Percentiles rank a stretch among this genome's conserved stretches.
Conservation (phyloP, 1,284 basidiomycete genomes). For the Ustilago nuda region DNA sequence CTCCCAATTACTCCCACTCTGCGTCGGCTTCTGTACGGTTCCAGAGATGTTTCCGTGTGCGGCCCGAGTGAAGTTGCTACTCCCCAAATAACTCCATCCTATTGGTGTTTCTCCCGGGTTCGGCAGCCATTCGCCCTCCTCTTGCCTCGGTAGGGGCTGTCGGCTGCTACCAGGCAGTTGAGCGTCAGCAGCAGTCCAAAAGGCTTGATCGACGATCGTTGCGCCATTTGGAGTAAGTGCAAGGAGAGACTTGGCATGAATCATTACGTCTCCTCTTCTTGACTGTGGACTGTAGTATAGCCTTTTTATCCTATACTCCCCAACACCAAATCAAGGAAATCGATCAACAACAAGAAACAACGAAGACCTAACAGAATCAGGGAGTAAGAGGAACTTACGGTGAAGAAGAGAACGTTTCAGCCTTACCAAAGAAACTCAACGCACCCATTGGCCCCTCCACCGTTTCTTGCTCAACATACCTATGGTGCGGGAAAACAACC, state of each 20-base stretch:
- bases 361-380: neutral
- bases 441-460: slow-evolving; percentile 55
- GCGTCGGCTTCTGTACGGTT: slow-evolving; percentile 27
- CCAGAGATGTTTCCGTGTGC: slow-evolving; percentile 65
- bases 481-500: slow-evolving; percentile 61
- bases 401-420: slow-evolving; percentile 36
- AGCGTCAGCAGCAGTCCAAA: slow-evolving; percentile 21
- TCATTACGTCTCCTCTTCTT: slow-evolving; percentile 61
- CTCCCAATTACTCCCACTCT: slow-evolving; percentile 62
- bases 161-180: slow-evolving; percentile 10
- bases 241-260: slow-evolving; percentile 66
- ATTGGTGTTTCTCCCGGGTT: slow-evolving; percentile 17
- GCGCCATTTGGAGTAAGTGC: slow-evolving; percentile 27
- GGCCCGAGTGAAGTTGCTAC: slow-evolving; percentile 65
- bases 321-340: neutral
- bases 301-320: slow-evolving; percentile 20
- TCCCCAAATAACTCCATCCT: slow-evolving; percentile 65
- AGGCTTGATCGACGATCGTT: slow-evolving; percentile 22
- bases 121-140: slow-evolving; percentile 1
- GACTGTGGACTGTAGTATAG: slow-evolving; percentile 54
- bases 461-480: slow-evolving; percentile 47
- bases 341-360: neutral
- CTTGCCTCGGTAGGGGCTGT: neutral
- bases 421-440: slow-evolving; percentile 65
- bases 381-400: slow-evolving; percentile 21